phyloP scores from a whole-genome alignment of 805 yeast genomes.

The Metschnikowia shivogae region DNA sequence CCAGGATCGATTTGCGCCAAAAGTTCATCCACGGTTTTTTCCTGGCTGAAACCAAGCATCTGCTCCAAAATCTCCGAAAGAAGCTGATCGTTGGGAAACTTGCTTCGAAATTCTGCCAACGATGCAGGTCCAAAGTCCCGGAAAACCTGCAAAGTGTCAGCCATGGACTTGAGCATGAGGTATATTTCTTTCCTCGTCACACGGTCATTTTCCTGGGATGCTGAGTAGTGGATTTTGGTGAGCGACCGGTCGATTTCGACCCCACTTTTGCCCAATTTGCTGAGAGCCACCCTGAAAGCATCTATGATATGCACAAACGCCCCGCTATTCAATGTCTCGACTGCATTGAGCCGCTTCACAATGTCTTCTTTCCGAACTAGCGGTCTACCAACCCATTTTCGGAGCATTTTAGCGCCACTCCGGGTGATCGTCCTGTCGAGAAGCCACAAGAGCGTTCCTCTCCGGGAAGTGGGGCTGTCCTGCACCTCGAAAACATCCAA shows the following conservation, averaged over 20 bases:
- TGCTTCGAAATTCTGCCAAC: constrained; percentile 8
- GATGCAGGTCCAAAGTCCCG: constrained; percentile 13
- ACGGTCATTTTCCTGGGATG: constrained; percentile 26
- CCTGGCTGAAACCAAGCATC: constrained; percentile 31
- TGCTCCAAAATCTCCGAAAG: constrained; percentile 36
- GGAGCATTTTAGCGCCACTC: constrained; percentile 66
- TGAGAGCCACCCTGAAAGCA: constrained; percentile 23
- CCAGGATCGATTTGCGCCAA: constrained; percentile 50
- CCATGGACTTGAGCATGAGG: constrained; percentile 45
- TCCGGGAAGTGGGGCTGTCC: constrained; percentile 45
- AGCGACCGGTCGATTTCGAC: constrained; percentile 61
- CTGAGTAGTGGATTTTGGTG: constrained; percentile 55
- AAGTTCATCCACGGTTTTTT: constrained; percentile 30
- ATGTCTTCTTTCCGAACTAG: constrained; percentile 52
- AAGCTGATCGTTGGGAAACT: constrained; percentile 28
- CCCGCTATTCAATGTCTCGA: constrained; percentile 23
- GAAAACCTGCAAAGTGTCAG: constrained; percentile 27
- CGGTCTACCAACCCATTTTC: constrained; percentile 75
- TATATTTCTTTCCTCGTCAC: constrained; percentile 60
- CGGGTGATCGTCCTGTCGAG: constrained; percentile 76
- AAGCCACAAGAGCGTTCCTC: constrained; percentile 77
- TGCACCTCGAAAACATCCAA: constrained; percentile 71
- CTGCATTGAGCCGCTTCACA: constrained; percentile 59
- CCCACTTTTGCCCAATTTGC: constrained; percentile 24
- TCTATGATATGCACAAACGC: constrained; percentile 34